These are phyloP conservation scores for Patellifolia procumbens DNA, from an alignment of 179 eudicot species.

Conservation along the genomic window DNA sequence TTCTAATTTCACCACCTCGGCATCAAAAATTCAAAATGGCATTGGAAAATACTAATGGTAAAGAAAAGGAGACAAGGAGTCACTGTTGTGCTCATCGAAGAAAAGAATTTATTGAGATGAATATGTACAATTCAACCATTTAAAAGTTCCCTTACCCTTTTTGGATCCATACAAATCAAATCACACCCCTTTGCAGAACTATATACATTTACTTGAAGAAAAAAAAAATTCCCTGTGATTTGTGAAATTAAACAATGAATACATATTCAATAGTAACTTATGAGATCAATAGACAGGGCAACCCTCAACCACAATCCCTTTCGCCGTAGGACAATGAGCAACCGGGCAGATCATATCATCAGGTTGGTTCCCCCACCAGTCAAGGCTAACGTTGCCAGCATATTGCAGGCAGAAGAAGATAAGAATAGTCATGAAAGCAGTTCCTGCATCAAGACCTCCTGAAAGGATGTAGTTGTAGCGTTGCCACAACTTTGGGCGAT, in stretches of 20 bases:
- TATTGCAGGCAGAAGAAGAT: conserved; percentile 51
- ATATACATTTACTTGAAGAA: not conserved
- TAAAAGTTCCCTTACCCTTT: not conserved
- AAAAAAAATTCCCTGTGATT: not conserved
- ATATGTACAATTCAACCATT: not conserved
- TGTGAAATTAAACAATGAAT: not conserved
- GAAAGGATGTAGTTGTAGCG: conserved; percentile 70
- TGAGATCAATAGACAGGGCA: conserved; percentile 44
- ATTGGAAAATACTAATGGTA: no score
- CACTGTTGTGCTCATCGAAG: no score
- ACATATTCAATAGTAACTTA: no score
- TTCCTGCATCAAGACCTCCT: conserved; percentile 79
- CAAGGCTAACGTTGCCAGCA: conserved; percentile 30
- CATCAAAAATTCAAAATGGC: no score
- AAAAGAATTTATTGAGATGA: no score
- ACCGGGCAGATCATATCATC: conserved; percentile 65
- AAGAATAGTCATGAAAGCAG: conserved; percentile 63
- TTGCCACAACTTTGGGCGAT: conserved; percentile 58
- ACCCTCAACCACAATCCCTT: conserved; percentile 64
- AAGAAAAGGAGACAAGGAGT: no score
- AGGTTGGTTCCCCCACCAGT: conserved; percentile 60
- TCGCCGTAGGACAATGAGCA: conserved; percentile 81
- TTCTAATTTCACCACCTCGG: no score
- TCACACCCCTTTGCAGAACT: not conserved
- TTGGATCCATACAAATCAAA: not conserved